Conservation (phyloP, 257 asterid genomes). For the Primulina eburnea region DNA sequence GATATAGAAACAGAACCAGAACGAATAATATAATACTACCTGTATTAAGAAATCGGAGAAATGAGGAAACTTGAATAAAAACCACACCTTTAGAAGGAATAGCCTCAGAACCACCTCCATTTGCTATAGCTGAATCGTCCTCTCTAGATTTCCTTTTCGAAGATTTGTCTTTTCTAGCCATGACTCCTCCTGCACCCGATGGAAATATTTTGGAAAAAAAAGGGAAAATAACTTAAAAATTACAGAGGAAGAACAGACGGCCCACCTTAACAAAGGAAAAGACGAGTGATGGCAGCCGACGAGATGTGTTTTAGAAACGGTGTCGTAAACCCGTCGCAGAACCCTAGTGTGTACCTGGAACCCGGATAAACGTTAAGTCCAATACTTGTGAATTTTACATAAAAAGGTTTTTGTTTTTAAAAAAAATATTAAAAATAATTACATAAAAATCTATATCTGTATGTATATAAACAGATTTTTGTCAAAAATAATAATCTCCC, state of each 20-base stretch:
- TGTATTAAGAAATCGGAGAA: neutral
- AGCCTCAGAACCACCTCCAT: slow-evolving; percentile 20
- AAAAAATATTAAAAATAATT: too few relatives aligned
- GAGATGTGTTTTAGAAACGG: neutral
- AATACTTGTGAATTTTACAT: too few relatives aligned
- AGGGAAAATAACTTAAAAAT: neutral
- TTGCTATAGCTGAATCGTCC: slow-evolving; percentile 20
- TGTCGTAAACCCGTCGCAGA: slow-evolving; percentile 7
- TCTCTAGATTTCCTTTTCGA: slow-evolving; percentile 47
- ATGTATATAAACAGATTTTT: too few relatives aligned
- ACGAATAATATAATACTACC: neutral
- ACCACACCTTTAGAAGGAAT: slow-evolving; percentile 33
- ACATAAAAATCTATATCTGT: too few relatives aligned
- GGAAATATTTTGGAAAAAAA: neutral
- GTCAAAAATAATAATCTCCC: too few relatives aligned
- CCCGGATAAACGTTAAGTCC: too few relatives aligned
- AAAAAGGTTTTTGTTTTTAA: too few relatives aligned
- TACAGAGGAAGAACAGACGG: neutral
- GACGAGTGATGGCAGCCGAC: slow-evolving; percentile 7
- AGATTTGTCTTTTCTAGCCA: slow-evolving; percentile 46
- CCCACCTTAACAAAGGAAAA: neutral
- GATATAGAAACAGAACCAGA: neutral
- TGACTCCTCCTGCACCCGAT: slow-evolving; percentile 25
- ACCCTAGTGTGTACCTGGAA: neutral
- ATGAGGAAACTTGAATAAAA: neutral